phyloP scores from a whole-genome alignment of 2,329 filamentous ascomycete genomes.

The Xylariaceae sp. region DNA sequence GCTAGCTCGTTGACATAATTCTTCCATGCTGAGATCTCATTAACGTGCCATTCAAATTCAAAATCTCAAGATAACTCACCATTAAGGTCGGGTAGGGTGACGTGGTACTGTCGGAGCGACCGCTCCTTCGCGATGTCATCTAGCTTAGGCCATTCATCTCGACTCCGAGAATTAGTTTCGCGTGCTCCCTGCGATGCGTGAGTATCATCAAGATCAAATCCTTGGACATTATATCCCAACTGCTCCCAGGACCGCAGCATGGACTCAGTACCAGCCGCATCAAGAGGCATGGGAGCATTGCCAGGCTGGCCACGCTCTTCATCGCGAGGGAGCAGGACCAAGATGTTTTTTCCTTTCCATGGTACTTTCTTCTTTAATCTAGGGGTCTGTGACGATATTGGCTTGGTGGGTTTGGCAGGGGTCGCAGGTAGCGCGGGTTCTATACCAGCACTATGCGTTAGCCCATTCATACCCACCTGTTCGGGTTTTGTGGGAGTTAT shows the following conservation, averaged over 20 bases:
- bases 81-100: constrained; percentile 74
- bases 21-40: constrained; percentile 61
- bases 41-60: constrained; percentile 18
- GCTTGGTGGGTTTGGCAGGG: constrained; percentile 43
- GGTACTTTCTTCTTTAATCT: constrained; percentile 73
- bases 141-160: constrained; percentile 70
- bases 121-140: constrained; percentile 65
- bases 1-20: constrained; percentile 81
- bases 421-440: constrained; percentile 34
- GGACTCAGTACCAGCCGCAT: constrained; percentile 60
- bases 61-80: constrained; percentile 47
- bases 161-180: constrained; percentile 65
- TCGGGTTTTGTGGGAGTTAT: constrained; percentile 44
- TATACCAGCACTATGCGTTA: constrained; percentile 31
- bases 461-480: constrained; percentile 41
- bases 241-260: constrained; percentile 73
- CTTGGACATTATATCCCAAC: constrained; percentile 71
- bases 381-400: constrained; percentile 55
- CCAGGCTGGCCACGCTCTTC: constrained; percentile 68
- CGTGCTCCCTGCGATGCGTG: constrained; percentile 37
- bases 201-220: constrained; percentile 70
- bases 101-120: constrained; percentile 58
- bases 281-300: constrained; percentile 60
- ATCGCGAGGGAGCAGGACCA: constrained; percentile 72
- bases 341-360: constrained; percentile 78